Evolutionary conservation across 2,329 filamentous ascomycete species (phyloP), one percentile per base, ranked within the genome.

Genomic region (Pseudogymnoascus sp.): DNA sequence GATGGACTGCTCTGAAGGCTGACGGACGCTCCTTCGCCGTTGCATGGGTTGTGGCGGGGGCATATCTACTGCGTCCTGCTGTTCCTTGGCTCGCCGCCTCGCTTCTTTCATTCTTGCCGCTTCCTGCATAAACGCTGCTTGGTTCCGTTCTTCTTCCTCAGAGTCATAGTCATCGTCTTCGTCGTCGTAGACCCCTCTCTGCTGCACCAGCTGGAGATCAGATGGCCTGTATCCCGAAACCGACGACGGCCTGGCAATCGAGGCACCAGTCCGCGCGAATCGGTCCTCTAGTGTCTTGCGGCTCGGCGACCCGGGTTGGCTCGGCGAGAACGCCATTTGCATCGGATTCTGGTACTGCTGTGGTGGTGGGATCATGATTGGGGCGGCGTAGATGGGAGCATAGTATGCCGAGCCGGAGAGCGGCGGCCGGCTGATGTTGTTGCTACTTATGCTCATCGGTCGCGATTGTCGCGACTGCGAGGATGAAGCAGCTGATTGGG

Each of bases 391-490:
- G 2, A 54, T n/a, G 45, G 57, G 67, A 31, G 65, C 68, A 62
- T 63, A 63, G 57, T 62, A 69, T 6, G 69, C 69, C 5, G 69
- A 71, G 12, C 21, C 61, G 14, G 71, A 69, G 11, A 69, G 45
- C 23, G 71, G 71, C 64, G 70, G 71, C 10, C 67, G 64, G 62
- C 18, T 29, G 37, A 12, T 10, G 18, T 23, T 14, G 31, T 12
- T 23, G 21, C 60, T 31, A 21, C 37, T 26, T 8, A 18, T 14
- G 5, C 60, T 62, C 37, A 37, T 34, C 18, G 60, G 60, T 62
- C 60, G 18, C 45, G 26, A 3, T 23, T 62, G 60, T 10, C 60
- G 29, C 16, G 60, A 26, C 21, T 23, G 36, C 14, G 36, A 37
- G 12, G 29, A 62, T 7, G 21, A 29, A 8, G 23, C 18, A 29